These are phyloP conservation scores for Mucor velutinosus DNA, from an alignment of 371 early-diverging fungal species.

Conservation along the genomic window DNA sequence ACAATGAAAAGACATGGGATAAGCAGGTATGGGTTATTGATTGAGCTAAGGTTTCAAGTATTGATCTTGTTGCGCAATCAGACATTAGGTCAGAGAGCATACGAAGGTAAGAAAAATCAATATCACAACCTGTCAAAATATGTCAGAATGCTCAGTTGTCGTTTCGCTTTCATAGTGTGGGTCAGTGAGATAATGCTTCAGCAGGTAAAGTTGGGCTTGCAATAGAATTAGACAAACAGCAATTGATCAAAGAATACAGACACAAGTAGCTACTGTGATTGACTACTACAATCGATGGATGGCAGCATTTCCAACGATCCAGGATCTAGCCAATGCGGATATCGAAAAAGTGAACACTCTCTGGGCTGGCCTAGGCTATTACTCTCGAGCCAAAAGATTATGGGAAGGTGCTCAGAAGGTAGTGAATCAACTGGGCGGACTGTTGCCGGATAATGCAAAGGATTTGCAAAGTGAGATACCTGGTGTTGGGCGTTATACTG, in stretches of 20 bases:
- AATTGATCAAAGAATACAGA: constrained; percentile 29
- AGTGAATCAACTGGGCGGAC: constrained; percentile 55
- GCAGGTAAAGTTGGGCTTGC: constrained; percentile 43
- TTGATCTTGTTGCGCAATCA: constrained; percentile 8
- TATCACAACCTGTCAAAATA: neutral
- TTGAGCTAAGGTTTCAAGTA: neutral
- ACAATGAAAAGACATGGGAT: constrained; percentile 23
- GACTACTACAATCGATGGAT: constrained; percentile 80
- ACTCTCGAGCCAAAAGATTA: constrained; percentile 74
- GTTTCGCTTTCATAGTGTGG: constrained; percentile 56
- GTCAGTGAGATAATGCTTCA: constrained; percentile 88
- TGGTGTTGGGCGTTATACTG: constrained; percentile 73
- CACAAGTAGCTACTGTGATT: constrained; percentile 77
- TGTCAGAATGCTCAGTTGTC: neutral
- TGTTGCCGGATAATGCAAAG: constrained; percentile 60
- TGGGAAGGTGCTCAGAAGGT: constrained; percentile 74
- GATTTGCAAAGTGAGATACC: constrained; percentile 67
- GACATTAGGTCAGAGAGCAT: constrained; percentile 62
- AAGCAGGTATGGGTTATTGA: constrained; percentile 13
- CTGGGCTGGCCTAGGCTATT: constrained; percentile 88
- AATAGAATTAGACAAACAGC: neutral
- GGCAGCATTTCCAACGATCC: constrained; percentile 74
- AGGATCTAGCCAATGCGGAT: constrained; percentile 67
- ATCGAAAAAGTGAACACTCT: constrained; percentile 71
- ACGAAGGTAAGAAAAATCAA: constrained; percentile 55